Conservation (phyloP, 139 green algal genomes). For the Ettlia oleoabundans region DNA sequence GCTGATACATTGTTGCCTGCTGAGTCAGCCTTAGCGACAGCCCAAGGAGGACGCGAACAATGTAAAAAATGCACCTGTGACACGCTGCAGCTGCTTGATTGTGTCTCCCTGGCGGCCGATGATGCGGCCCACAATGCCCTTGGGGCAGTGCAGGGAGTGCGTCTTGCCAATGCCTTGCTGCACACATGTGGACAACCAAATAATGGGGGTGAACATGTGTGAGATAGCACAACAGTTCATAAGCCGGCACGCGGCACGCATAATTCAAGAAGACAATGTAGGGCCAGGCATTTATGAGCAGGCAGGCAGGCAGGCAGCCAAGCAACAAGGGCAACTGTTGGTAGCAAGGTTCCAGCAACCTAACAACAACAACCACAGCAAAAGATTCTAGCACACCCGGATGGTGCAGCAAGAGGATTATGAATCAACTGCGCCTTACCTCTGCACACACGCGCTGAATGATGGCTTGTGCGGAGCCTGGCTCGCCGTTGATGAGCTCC, state of each 20-base stretch:
- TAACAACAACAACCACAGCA: background rate
- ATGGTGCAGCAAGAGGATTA: background rate
- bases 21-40: no score
- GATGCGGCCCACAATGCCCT: conserved; percentile 89
- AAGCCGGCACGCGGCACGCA: no score
- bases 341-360: no score
- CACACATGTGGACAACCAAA: no score
- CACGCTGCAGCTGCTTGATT: conserved; percentile 76
- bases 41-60: no score
- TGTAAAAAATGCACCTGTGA: conserved; percentile 22
- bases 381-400: background rate
- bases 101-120: conserved; percentile 96
- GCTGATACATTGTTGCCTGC: no score
- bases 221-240: no score
- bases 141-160: conserved; percentile 49
- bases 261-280: no score
- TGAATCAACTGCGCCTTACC: no score
- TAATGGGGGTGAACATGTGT: no score
- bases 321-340: no score
- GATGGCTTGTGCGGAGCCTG: conserved; percentile 75
- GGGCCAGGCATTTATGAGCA: no score
- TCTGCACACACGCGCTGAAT: conserved; percentile 80
- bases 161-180: conserved; percentile 46
- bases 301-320: background rate
- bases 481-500: conserved; percentile 88